Conservation (phyloP, 163 green algal genomes). For the Volvox carteri region DNA sequence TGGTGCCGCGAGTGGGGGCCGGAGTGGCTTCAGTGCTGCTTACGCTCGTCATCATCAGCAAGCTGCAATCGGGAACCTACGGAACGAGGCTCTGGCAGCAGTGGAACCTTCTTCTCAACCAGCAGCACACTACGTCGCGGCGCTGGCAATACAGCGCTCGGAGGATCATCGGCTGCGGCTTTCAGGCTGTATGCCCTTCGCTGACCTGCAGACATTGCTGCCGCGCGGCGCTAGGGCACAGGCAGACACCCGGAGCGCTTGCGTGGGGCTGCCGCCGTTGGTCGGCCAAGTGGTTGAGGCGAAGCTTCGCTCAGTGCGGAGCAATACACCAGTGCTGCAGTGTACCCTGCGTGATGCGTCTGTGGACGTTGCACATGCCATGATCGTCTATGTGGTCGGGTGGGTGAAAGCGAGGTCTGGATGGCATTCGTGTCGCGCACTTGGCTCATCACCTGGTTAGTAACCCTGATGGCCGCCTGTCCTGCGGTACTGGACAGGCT, state of each 20-base stretch:
- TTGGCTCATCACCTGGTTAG: no score
- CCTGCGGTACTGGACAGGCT: no score
- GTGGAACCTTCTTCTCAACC: background rate
- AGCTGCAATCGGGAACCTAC: no score
- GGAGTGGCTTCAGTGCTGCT: no score
- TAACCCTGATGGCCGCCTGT: no score
- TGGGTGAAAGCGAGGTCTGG: no score
- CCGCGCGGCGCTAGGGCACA: background rate
- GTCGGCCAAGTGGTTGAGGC: background rate
- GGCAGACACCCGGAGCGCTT: background rate
- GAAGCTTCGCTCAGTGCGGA: background rate
- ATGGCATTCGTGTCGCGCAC: no score
- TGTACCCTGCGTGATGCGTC: slow-evolving; percentile 1
- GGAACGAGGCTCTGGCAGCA: no score
- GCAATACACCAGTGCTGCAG: background rate
- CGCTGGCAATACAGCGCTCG: background rate
- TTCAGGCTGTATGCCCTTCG: background rate
- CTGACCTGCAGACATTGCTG: background rate
- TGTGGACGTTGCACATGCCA: background rate
- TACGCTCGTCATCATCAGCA: no score
- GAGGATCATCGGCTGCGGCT: slow-evolving; percentile 27
- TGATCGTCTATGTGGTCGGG: background rate
- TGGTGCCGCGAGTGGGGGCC: no score
- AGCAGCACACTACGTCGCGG: background rate
- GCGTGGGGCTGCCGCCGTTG: background rate